A percentile compares a stretch with the other conserved stretches of the same genome.
phyloP scores from a whole-genome alignment of 2,329 filamentous ascomycete genomes.

The Penicillium sp. region DNA sequence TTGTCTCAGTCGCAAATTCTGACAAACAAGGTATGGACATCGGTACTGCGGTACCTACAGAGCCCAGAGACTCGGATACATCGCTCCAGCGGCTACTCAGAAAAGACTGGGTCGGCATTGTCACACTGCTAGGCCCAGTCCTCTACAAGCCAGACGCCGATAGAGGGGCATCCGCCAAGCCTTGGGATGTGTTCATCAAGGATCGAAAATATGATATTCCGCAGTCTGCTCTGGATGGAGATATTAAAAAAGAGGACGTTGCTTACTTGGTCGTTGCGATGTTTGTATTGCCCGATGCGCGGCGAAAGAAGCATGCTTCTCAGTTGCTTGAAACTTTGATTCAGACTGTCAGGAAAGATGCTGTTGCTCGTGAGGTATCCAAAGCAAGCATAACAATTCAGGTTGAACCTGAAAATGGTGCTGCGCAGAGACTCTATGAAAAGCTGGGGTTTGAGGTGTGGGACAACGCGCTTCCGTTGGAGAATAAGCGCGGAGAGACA shows the following conservation, averaged over 20 bases:
- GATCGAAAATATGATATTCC: conserved; percentile 6
- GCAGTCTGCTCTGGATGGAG: not conserved
- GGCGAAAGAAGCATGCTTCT: conserved; percentile 21
- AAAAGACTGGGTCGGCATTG: conserved; percentile 32
- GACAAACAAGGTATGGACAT: not conserved
- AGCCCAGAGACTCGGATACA: not conserved
- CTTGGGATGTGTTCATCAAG: conserved; percentile 11
- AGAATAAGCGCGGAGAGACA: not conserved
- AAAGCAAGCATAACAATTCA: conserved; percentile 20
- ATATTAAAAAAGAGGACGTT: conserved; percentile 12
- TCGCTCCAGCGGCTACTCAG: conserved; percentile 8
- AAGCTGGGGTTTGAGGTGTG: conserved; percentile 20
- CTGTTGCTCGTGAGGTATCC: not conserved
- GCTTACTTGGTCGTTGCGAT: conserved; percentile 28
- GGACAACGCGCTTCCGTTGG: conserved; percentile 8
- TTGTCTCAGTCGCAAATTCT: conserved; percentile 20
- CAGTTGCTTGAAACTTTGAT: conserved; percentile 19
- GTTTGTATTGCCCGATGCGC: conserved; percentile 24
- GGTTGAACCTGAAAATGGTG: conserved; percentile 2
- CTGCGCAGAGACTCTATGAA: conserved; percentile 19
- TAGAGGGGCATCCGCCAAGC: not conserved
- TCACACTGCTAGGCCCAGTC: conserved; percentile 28
- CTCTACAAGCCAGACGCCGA: conserved; percentile 1
- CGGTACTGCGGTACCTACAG: not conserved
- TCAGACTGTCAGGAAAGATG: conserved; percentile 11